Percentiles rank a stretch among this genome's conserved stretches.
These are phyloP conservation scores for Ilyonectria destructans DNA, from an alignment of 2,329 filamentous ascomycete genomes.

Conservation along the genomic window DNA sequence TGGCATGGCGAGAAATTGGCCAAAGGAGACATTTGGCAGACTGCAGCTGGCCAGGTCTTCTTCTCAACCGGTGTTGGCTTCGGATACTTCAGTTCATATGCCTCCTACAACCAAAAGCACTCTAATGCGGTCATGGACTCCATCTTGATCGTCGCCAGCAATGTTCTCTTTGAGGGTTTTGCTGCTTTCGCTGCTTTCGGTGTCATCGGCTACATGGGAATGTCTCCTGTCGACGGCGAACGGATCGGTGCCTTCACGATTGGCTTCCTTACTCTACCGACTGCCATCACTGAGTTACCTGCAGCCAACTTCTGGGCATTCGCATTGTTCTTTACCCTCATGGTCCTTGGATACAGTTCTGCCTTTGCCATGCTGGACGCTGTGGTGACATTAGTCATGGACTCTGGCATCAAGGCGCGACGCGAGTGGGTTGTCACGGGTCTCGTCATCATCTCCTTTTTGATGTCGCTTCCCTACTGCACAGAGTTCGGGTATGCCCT, in stretches of 20 bases:
- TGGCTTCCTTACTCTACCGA: conserved; percentile 72
- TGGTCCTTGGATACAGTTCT: conserved; percentile 72
- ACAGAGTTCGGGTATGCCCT: conserved; percentile 72
- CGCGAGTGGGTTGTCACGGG: conserved; percentile 65
- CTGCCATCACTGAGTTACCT: conserved; percentile 71
- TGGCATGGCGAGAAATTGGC: conserved; percentile 67
- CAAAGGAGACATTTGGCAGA: conserved; percentile 70
- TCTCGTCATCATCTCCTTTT: conserved; percentile 66
- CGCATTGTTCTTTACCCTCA: conserved; percentile 72
- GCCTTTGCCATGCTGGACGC: conserved; percentile 74
- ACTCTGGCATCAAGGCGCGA: conserved; percentile 59
- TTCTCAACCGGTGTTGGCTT: conserved; percentile 74
- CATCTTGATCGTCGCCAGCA: conserved; percentile 69
- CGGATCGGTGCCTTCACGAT: conserved; percentile 70
- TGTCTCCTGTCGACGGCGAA: conserved; percentile 56
- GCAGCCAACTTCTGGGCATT: conserved; percentile 73
- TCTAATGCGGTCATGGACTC: conserved; percentile 74
- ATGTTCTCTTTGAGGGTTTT: conserved; percentile 71
- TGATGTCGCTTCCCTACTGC: conserved; percentile 71
- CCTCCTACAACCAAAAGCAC: conserved; percentile 71
- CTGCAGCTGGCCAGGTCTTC: conserved; percentile 73
- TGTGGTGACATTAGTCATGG: conserved; percentile 68
- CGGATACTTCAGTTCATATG: conserved; percentile 73
- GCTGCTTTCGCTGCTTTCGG: conserved; percentile 67
- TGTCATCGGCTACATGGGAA: conserved; percentile 65